Conservation (phyloP, 257 asterid genomes). For the Nicotiana noctiflora region DNA sequence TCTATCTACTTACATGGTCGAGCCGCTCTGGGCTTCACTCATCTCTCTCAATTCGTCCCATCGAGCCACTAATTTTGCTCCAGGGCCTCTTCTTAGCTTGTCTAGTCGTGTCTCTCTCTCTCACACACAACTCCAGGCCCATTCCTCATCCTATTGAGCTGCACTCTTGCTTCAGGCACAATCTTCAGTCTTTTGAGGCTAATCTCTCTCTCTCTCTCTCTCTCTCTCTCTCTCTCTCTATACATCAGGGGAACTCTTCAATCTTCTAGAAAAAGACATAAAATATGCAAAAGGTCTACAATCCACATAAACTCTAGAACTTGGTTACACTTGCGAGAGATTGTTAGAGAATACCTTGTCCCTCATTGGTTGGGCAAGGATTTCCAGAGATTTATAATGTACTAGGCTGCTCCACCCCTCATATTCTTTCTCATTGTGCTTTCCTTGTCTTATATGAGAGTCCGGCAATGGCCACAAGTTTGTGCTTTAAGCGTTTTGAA, state of each 20-base stretch:
- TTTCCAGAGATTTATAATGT: neutral
- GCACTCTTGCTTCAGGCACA: neutral
- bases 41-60: neutral
- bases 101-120: neutral
- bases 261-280: neutral
- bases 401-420: neutral
- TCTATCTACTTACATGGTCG: neutral
- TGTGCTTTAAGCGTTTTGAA: neutral
- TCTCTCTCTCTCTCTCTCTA: neutral
- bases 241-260: neutral
- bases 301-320: neutral
- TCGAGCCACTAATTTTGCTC: neutral
- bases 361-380: neutral
- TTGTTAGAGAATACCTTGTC: neutral
- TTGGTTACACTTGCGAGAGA: neutral
- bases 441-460: neutral
- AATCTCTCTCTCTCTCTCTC: neutral
- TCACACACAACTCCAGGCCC: neutral
- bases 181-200: neutral
- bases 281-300: neutral
- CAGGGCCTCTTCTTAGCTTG: neutral
- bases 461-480: neutral
- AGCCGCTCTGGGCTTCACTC: neutral
- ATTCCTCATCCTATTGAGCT: neutral
- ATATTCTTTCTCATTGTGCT: neutral